Base-by-base conservation (phyloP, 2,329 filamentous ascomycete species). In the Cytospora leucostoma region DNA sequence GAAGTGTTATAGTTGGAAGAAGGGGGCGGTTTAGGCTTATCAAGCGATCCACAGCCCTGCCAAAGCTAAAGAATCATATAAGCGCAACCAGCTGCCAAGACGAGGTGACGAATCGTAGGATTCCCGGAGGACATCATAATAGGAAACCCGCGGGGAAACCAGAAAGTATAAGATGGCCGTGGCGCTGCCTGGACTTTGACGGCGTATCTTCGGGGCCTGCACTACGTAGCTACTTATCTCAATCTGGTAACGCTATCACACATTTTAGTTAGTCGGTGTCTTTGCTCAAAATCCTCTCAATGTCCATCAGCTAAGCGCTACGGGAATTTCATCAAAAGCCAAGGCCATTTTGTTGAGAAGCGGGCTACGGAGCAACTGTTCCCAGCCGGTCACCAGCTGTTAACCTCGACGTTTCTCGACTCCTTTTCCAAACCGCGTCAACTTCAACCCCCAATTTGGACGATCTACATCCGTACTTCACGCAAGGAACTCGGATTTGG, bases 281-380 rank as follows among this genome's bases (percentile, higher is more conserved):
- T 38, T 49, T n/a, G 34, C 21, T 2, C 15, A 13, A 19, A 8
- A 4, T 3, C 32, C 32, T 19, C 7, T 13, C 33, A 40, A 37
- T 44, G 17, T 21, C 55, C 44, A 27, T 44, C n/a, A 50, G 38
- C 8, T 19, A 15, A 12, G 3, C 37, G 7, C 44, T 50, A 7
- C 21, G n/a, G 35, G 34, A 2, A 34, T 35, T 54, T 38, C 57
- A 61, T 49, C 62, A 63, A 56, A 63, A 52, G 53, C 52, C 62
- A 52, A 27, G 35, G 27, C 62, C 57, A 38, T 37, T 56, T 64
- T 64, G 62, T 64, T 64, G 62, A 64, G 62, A 34, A 49, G 35
- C 34, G 8, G 86, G 69, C 64, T 21, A 12, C 21, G n/a, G n/a
- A 21, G 44, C 38, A 44, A 32, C 10, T 33, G 8, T 32, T 35